Base-by-base conservation (phyloP, 441 rosid species). In the Brassica hybrid region DNA sequence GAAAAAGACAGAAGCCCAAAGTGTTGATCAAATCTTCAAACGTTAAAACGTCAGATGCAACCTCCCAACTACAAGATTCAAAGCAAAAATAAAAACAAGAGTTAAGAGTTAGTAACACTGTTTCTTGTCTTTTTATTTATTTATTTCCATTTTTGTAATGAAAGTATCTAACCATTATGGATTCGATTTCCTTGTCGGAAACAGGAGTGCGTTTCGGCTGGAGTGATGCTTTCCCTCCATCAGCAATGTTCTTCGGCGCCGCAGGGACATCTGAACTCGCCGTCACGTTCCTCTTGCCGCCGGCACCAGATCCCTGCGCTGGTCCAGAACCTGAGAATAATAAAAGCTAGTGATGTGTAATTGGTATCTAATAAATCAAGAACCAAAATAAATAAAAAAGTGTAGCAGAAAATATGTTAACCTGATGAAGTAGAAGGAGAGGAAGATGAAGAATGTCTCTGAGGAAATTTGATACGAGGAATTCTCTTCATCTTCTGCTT, bases 201-300 rank as follows among this genome's bases (percentile, higher is more conserved):
- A 94, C 93, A 27, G 97, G 96, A 2, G 96, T 94, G 4, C 98
- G 94, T 75, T 87, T 88, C 0, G 98, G 96, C 89, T 90, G 92
- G 72, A 91, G 91, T 17, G 98, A 88, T 74, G 98, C 98, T 81
- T 86, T 85, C 69, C 97, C 98, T 69, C 97, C 97, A 38, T 80
- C 86, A 4, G 91, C 92, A 73, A 78, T 78, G 81, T 94, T 82
- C 17, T 65, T 82, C 0, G 93, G 93, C 14, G 91, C 78, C 18
- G 92, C 88, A 7, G 94, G 98, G 41, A 94, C 90, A 62, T 91
- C 94, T 2, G 91, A 88, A 10, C 82, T 86, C 45, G 82, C 72
- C 52, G 82, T 73, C 18, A 80, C 78, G 64, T 32, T 71, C 18
- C 76, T 57, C 74, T 76, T 76, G 1, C 58, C 76, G 58, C 66